A percentile compares a stretch with the other conserved stretches of the same genome.
Conservation (phyloP, 2,329 filamentous ascomycete species). For the Ciborinia camelliae region DNA sequence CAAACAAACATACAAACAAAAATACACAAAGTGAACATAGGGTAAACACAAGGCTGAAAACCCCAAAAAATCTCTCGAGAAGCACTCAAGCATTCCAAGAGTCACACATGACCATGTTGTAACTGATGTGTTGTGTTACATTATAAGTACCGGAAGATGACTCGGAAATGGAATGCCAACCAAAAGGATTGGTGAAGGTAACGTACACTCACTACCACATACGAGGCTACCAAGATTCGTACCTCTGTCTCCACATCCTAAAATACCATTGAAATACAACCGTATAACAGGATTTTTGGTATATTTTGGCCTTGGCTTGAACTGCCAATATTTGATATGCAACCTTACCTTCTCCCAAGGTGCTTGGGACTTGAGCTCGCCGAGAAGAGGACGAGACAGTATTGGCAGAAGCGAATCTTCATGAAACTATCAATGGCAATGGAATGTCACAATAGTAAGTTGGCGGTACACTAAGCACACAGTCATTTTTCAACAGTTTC, state of each 20-base stretch:
- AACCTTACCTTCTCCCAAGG: not conserved
- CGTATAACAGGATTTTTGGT: not conserved
- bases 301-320: not conserved
- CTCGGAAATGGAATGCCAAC: not conserved
- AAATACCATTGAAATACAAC: not conserved
- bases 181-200: not conserved
- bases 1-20: no score
- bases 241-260: no score
- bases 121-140: constrained; percentile 1
- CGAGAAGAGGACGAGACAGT: not conserved
- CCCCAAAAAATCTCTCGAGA: no score
- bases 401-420: constrained; percentile 3
- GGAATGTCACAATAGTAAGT: not conserved
- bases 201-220: not conserved
- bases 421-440: not conserved
- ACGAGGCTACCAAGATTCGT: constrained; percentile 11
- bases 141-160: constrained; percentile 2
- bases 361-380: not conserved
- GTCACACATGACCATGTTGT: not conserved
- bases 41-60: constrained; percentile 9
- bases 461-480: not conserved
- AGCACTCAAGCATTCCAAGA: not conserved
- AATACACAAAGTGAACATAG: no score
- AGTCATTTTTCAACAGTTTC: not conserved
- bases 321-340: constrained; percentile 4